A percentile compares a stretch with the other conserved stretches of the same genome.
Conservation (phyloP, 805 yeast genomes). For the Priceomyces castillae region DNA sequence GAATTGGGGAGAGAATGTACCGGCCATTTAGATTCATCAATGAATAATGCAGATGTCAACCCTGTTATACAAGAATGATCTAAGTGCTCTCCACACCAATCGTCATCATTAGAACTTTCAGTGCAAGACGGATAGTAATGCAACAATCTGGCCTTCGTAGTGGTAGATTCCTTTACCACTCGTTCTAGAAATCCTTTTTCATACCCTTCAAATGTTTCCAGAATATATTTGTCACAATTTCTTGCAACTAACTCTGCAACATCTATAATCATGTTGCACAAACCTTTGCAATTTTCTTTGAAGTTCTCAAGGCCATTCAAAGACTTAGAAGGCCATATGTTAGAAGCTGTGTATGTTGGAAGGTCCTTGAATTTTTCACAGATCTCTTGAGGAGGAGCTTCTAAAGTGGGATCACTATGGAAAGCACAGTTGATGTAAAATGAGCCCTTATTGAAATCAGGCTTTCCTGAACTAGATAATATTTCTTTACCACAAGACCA, state of each 20-base stretch:
- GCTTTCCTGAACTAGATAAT: slow-evolving; percentile 38
- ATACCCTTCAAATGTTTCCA: slow-evolving; percentile 24
- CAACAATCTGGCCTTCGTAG: slow-evolving; percentile 56
- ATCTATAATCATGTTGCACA: slow-evolving; percentile 46
- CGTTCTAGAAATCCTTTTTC: slow-evolving; percentile 37
- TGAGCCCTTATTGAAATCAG: slow-evolving; percentile 55
- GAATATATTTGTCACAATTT: slow-evolving; percentile 50
- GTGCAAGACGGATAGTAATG: slow-evolving; percentile 47
- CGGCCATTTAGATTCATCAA: slow-evolving; percentile 36
- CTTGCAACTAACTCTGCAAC: slow-evolving; percentile 50
- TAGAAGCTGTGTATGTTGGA: slow-evolving; percentile 47
- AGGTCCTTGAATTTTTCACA: slow-evolving; percentile 27
- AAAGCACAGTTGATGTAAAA: slow-evolving; percentile 59
- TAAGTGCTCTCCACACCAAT: slow-evolving; percentile 63
- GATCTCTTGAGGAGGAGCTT: slow-evolving; percentile 44
- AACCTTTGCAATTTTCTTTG: slow-evolving; percentile 32
- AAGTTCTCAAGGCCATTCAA: slow-evolving; percentile 27
- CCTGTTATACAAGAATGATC: slow-evolving; percentile 64
- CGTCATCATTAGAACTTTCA: slow-evolving; percentile 19
- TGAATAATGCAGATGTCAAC: slow-evolving; percentile 51
- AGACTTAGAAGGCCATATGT: slow-evolving; percentile 48
- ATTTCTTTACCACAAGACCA: slow-evolving; percentile 61
- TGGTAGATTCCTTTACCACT: slow-evolving; percentile 48
- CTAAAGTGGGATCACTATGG: slow-evolving; percentile 39
- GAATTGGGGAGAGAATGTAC: slow-evolving; percentile 21